Evolutionary conservation across 116 monocot species (phyloP), one percentile per base, ranked within the genome.

Genomic region (Trichopus zeylanicus): DNA sequence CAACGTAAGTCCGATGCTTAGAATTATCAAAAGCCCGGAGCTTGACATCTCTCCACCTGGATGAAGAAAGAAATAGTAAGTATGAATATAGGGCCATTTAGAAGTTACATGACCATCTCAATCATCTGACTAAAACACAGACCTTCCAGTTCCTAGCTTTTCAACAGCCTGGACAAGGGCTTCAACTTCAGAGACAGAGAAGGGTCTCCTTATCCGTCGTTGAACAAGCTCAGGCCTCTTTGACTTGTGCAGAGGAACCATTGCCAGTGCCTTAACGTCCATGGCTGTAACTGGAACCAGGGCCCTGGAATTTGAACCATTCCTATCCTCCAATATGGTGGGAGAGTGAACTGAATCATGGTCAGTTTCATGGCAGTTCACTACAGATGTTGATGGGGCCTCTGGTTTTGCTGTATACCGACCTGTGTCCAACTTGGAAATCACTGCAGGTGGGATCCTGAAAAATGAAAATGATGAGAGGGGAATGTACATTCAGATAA

Each of bases 91-190:
- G 12, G 8, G 18, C 7, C n/a, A 16, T 9, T 18, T 12, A 23
- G 7, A 5, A 20, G 21, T 49, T 21, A 49, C 22, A 22, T 19
- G 23, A 49, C 21, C 3, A 20, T 21, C 2, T 22, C 19, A 8
- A 49, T 16, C 4, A 33, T 4, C 6, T 5, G 6, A 33, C 8
- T 11, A 21, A 20, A 29, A 6, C 18, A 21, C 11, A 51, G 13
- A 84, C 84, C 84, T 84, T 72, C 84, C 84, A 23, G 84, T 84
- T 38, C 84, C 78, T 15, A 84, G 72, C 51, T 66, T 75, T 63
- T 84, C 79, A 9, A 84, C 75, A 8, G 84, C 79, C 24, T 69
- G 62, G 46, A 78, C 75, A 1, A 79, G 69, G 1, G 78, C 79
- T 55, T 84, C 79, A n/a, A 84, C 84, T 63, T 78, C 84, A 33